Conservation (phyloP, 352 stramenopile genomes). For the Phytophthora rubi region DNA sequence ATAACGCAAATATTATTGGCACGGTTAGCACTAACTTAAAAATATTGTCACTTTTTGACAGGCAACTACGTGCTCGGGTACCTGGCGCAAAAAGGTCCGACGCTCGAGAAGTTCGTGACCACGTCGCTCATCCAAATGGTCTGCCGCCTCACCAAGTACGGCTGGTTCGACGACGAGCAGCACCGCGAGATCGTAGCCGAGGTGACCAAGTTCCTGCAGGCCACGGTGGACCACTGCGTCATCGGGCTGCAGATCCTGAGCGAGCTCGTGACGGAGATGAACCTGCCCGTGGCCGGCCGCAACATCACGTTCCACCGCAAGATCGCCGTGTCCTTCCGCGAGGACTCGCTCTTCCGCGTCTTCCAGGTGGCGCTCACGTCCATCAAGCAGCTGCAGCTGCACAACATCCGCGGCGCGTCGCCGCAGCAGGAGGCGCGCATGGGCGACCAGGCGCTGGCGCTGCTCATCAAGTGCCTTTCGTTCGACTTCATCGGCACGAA, state of each 20-base stretch:
- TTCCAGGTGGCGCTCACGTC: constrained; percentile 98
- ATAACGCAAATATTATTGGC: neutral
- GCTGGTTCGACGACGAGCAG: constrained; percentile 99
- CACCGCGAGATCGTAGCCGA: constrained; percentile 97
- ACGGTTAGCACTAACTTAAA: neutral
- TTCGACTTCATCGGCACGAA: constrained; percentile 99
- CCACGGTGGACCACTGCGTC: constrained; percentile 98
- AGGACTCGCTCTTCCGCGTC: constrained; percentile 95
- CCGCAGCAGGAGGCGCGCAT: constrained; percentile 93
- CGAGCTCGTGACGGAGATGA: constrained; percentile 98
- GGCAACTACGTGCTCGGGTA: constrained; percentile 98
- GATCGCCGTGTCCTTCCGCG: constrained; percentile 97
- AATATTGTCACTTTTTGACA: constrained; percentile 26
- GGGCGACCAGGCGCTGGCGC: constrained; percentile 91
- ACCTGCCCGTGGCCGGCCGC: constrained; percentile 92
- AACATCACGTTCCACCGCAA: constrained; percentile 98
- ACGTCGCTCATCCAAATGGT: constrained; percentile 97
- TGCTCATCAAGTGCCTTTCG: constrained; percentile 95
- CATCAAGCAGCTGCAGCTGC: constrained; percentile 94
- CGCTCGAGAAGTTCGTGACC: constrained; percentile 95
- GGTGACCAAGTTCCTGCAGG: constrained; percentile 97
- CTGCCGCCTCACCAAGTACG: constrained; percentile 98
- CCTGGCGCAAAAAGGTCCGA: constrained; percentile 95
- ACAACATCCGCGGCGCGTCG: constrained; percentile 84
- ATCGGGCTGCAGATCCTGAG: constrained; percentile 98